A percentile compares a stretch with the other conserved stretches of the same genome.
Evolutionary conservation across 176 grass and related monocot genomes (phyloP).

Genomic region (Puya raimondii): DNA sequence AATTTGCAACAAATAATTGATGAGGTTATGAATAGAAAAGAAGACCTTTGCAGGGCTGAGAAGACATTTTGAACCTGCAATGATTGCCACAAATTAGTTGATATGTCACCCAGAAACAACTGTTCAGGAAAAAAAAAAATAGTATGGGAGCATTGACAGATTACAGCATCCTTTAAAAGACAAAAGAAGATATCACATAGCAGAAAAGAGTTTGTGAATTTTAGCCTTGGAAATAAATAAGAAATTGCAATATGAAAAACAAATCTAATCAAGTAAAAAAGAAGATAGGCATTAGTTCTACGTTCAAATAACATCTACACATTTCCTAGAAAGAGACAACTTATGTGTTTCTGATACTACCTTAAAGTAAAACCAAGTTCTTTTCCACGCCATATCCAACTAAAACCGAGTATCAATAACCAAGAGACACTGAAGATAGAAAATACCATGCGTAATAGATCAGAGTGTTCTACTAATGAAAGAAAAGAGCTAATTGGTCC

Average conservation of each 20-base stretch:
- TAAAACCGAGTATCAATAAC: neutral
- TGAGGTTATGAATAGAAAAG: neutral
- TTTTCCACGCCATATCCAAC: neutral
- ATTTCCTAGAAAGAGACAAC: too few relatives aligned
- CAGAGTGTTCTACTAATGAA: too few relatives aligned
- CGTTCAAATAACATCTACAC: too few relatives aligned
- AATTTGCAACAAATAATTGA: conserved; percentile 4
- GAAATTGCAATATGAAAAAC: neutral
- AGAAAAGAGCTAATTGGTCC: too few relatives aligned
- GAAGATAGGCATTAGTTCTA: neutral
- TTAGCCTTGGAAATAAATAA: neutral
- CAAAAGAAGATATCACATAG: neutral
- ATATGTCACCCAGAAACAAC: neutral
- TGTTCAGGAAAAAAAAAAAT: neutral
- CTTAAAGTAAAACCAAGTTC: neutral
- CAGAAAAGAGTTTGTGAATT: neutral
- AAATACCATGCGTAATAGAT: too few relatives aligned
- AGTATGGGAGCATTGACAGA: too few relatives aligned
- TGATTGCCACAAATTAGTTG: conserved; percentile 7
- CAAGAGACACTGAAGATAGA: too few relatives aligned
- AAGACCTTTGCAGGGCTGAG: conserved; percentile 59
- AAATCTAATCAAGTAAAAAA: neutral
- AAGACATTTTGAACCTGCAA: conserved; percentile 65
- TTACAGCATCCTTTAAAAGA: neutral
- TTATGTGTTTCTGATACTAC: too few relatives aligned